These are phyloP conservation scores for Penicillium sp. DNA, from an alignment of 2,329 filamentous ascomycete genomes.

Conservation along the genomic window DNA sequence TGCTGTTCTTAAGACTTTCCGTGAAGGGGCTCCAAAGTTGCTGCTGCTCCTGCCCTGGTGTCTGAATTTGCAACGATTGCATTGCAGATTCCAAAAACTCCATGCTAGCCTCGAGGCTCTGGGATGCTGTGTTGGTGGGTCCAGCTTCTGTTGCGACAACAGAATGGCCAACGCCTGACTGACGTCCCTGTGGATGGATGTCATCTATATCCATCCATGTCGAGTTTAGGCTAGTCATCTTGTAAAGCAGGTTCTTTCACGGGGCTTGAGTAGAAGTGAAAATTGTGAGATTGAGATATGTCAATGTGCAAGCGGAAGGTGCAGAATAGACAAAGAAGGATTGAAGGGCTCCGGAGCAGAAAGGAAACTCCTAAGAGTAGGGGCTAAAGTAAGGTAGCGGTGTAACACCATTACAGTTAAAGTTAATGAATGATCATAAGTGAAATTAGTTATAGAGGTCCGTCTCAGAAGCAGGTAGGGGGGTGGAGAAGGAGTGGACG, in stretches of 20 bases:
- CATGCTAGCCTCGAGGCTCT: background rate
- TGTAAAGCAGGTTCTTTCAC: background rate
- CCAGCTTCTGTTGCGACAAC: background rate
- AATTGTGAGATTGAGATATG: too few relatives aligned
- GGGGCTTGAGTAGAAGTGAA: too few relatives aligned
- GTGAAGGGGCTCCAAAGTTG: background rate
- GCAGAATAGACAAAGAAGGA: too few relatives aligned
- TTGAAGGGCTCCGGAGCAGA: too few relatives aligned
- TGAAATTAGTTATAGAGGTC: too few relatives aligned
- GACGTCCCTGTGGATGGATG: background rate
- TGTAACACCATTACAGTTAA: fast-evolving
- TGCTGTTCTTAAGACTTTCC: background rate
- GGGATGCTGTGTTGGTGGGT: background rate
- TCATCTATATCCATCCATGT: background rate
- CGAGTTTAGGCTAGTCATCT: background rate
- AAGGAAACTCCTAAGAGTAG: too few relatives aligned
- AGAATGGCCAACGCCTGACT: background rate
- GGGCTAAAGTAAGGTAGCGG: too few relatives aligned
- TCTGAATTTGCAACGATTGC: background rate
- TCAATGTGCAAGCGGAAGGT: too few relatives aligned
- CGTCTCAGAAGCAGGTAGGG: too few relatives aligned
- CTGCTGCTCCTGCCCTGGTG: background rate
- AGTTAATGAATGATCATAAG: too few relatives aligned
- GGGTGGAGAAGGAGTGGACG: too few relatives aligned
- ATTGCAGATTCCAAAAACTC: background rate